phyloP scores from a whole-genome alignment of 371 early-diverging fungal genomes.

The Apophysomyces variabilis region DNA sequence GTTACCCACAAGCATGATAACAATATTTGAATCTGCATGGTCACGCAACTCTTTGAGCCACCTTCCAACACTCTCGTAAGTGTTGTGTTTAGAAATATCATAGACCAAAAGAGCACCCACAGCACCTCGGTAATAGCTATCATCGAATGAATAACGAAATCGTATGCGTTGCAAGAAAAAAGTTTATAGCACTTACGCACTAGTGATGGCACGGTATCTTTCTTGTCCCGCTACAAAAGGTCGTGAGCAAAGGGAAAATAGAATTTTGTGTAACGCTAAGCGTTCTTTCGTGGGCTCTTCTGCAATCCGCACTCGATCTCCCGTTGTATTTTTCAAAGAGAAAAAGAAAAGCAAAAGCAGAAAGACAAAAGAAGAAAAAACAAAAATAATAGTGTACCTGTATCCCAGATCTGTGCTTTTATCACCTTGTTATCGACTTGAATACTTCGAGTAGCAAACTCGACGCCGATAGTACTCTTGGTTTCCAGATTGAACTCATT shows the following conservation, averaged over 20 bases:
- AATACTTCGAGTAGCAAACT: constrained; percentile 98
- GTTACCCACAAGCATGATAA: constrained; percentile 99
- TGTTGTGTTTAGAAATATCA: constrained; percentile 96
- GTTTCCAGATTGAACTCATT: constrained; percentile 98
- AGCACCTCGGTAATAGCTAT: constrained; percentile 99
- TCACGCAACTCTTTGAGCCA: constrained; percentile 99
- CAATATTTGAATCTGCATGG: constrained; percentile 97
- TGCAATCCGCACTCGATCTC: neutral
- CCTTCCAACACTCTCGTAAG: constrained; percentile 94
- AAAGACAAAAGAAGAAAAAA: too few species aligned
- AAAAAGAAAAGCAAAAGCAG: neutral
- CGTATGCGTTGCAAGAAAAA: neutral
- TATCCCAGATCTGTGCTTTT: constrained; percentile 99
- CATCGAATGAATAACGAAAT: neutral
- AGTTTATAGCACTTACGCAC: constrained; percentile 68
- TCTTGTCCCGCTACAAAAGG: constrained; percentile 79
- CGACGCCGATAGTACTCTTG: constrained; percentile 99
- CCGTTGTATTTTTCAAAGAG: neutral
- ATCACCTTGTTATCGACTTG: constrained; percentile 96
- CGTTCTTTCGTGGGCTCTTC: neutral
- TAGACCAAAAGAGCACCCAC: constrained; percentile 99
- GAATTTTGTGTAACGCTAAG: neutral
- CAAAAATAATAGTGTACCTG: constrained; percentile 45
- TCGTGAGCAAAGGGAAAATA: neutral
- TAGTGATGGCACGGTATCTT: constrained; percentile 90